Evolutionary conservation across 345 rosid species (phyloP), one percentile per base, ranked within the genome.

Genomic region (Citrus reticulata): DNA sequence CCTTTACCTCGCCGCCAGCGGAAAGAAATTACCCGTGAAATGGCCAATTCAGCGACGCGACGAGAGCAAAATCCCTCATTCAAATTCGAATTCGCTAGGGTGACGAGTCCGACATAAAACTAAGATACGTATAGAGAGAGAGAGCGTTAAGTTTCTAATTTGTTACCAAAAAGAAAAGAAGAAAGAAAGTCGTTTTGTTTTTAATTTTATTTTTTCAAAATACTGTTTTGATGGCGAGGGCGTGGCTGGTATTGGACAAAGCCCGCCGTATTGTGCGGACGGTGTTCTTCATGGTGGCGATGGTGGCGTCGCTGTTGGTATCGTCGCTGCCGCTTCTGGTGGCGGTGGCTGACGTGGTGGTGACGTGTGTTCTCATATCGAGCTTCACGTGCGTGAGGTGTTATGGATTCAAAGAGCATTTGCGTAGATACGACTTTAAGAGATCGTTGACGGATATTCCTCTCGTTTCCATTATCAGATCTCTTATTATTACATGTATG

Each of bases 261-360:
- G 80, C 64, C 76, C 86, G 89, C 83, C 86, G 98, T 83, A 87
- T 90, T 76, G 76, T 84, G 8, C 78, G 95, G 84, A 95, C 98
- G 66, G 80, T 83, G 27, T 93, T 93, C 74, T 95, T 95, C 82
- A 85, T 95, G 92, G 91, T 95, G 81, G 97, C 98, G 65, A 93
- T 95, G 98, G 85, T 95, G 79, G 92, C 87, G 25, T 95, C 98
- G 59, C 89, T 95, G 22, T 75, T 95, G 65, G 91, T 86, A 9
- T 93, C 97, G 10, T 95, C 98, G 39, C 81, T 95, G 78, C 98
- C 97, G 72, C 81, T 95, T 63, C 89, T 95, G 75, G 98, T 93
- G 74, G 93, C 98, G 78, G 65, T 91, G 7, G 91, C 87, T 2
- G 98, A 95, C 72, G 92, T 93, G 7, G 20, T 90, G 74, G 88